Base-by-base conservation (phyloP, 345 rosid genomes). In the Linum tenue region DNA sequence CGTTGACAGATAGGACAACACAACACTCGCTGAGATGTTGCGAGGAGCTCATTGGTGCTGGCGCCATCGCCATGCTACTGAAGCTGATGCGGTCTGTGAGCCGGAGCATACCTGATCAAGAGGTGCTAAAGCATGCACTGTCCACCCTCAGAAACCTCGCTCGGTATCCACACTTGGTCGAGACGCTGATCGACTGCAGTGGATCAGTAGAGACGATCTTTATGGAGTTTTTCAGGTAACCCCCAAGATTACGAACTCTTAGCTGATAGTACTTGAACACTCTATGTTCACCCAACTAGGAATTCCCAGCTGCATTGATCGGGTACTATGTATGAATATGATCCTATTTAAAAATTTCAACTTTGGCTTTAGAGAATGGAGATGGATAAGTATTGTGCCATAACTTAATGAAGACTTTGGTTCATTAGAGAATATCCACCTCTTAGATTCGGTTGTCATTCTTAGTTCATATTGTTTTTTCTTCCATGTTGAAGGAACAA, bases 51-150 rank as follows among this genome's bases (percentile, higher is more conserved):
- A 94, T 88, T 63, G 91, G 79, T 62, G 97, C 91, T 1, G 98
- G 98, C 50, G 96, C 98, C 64, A 78, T 86, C 60, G 75, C 74
- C 44, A 83, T 77, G 56, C 69, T 92, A 56, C 74, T 92, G 69
- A 80, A 84, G 68, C 76, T 79, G 60, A 90, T 92, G 41, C 77
- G 84, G 42, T 80, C 90, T 8, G 84, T 85, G 78, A 90, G 82
- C 61, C 82, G 87, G 76, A 92, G 98, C 79, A 80, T 92, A 50
- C 98, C 97, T 55, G 96, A 92, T 69, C 98, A 86, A 71, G 81
- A 88, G 80, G 85, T 92, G 62, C 72, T 86, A 66, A 92, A 83
- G 79, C 90, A 86, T 65, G 85, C 96, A 1, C 84, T 92, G 8
- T 88, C 92, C 11, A 85, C 94, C 7, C 82, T 92, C 60, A 80